phyloP scores from a whole-genome alignment of 1,284 basidiomycete species.

The Cutaneotrichosporon daszewskae region DNA sequence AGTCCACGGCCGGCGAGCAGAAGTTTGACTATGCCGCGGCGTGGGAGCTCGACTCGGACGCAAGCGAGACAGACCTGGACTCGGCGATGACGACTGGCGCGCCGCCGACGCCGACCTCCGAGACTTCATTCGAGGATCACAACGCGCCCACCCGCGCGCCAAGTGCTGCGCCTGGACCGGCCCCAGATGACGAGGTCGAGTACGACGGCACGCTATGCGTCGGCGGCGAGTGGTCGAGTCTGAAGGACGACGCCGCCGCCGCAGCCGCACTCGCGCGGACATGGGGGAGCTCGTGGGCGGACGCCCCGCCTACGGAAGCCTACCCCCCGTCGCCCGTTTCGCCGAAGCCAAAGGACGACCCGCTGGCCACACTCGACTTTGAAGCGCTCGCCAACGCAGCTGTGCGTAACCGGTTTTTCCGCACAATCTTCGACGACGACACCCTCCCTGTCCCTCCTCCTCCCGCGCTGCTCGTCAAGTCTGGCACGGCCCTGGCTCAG shows the following conservation, averaged over 20 bases:
- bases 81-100: conserved; percentile 25
- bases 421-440: conserved; percentile 5
- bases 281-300: conserved; percentile 10
- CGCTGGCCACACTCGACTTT: conserved; percentile 3
- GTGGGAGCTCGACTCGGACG: conserved; percentile 26
- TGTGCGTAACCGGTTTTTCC: conserved; percentile 16
- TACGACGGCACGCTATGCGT: conserved; percentile 27
- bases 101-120: conserved; percentile 36
- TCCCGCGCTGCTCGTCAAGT: conserved; percentile 5
- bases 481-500: conserved; percentile 13
- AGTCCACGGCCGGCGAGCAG: conserved; percentile 1
- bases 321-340: conserved; percentile 1
- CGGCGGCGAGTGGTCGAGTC: conserved; percentile 26
- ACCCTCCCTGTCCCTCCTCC: not conserved
- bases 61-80: conserved; percentile 18
- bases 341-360: not conserved
- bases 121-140: conserved; percentile 14
- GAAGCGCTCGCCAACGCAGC: conserved; percentile 13
- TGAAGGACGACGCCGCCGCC: conserved; percentile 14
- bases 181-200: conserved; percentile 18
- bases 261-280: conserved; percentile 8
- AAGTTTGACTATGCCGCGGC: conserved; percentile 24
- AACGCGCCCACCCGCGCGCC: conserved; percentile 6
- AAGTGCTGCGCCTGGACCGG: conserved; percentile 1
- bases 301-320: conserved; percentile 1